Evolutionary conservation across 169 alveolate genomes (phyloP).

Genomic region (Plasmodium coatneyi): DNA sequence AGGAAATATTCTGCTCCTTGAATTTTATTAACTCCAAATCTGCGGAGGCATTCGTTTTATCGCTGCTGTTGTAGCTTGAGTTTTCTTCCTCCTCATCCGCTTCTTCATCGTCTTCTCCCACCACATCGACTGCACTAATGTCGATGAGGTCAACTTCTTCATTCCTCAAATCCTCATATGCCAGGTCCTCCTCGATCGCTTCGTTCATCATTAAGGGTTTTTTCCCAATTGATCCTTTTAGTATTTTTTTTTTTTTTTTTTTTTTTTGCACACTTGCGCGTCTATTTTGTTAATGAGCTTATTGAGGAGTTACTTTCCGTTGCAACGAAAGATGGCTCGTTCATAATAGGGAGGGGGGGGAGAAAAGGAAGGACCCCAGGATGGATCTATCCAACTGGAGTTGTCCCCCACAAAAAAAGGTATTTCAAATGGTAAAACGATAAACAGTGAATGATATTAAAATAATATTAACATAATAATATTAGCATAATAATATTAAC

Average conservation of each 20-base stretch:
- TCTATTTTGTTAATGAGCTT: too few species aligned
- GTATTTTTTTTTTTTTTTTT: neutral
- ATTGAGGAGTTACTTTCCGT: neutral
- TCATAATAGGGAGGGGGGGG: neutral
- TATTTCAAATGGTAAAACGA: neutral
- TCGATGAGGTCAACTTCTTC: slow-evolving; percentile 21
- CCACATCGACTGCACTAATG: slow-evolving; percentile 30
- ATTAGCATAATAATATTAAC: neutral
- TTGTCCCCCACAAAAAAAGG: neutral
- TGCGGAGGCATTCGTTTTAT: neutral
- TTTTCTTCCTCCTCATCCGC: neutral
- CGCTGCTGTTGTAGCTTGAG: neutral
- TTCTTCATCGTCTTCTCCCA: neutral
- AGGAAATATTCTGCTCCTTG: slow-evolving; percentile 31
- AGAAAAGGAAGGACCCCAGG: neutral
- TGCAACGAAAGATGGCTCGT: neutral
- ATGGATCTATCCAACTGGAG: neutral
- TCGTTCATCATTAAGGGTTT: slow-evolving; percentile 5
- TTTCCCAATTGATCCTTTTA: neutral
- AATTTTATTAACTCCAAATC: neutral
- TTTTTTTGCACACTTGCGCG: neutral
- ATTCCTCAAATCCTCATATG: slow-evolving; percentile 32
- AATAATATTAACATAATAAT: neutral
- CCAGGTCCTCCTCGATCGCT: slow-evolving; percentile 45
- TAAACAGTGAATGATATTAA: neutral